A percentile compares a stretch with the other conserved stretches of the same genome.
Evolutionary conservation across 208 protist genomes (phyloP).

Genomic region (Trypanosoma mega): DNA sequence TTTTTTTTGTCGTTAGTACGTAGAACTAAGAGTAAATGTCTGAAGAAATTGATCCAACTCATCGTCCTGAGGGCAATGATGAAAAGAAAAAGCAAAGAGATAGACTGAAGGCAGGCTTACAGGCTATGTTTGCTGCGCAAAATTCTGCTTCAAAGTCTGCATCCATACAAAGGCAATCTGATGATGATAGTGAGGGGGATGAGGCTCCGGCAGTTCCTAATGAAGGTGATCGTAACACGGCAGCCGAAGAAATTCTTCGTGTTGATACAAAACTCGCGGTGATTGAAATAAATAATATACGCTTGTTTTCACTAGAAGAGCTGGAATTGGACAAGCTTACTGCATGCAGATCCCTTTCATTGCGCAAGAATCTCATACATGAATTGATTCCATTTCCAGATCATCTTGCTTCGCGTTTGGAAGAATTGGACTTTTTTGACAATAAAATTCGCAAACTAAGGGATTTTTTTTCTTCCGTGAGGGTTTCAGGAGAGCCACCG

Average conservation of each 20-base stretch:
- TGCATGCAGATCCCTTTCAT: conserved; percentile 58
- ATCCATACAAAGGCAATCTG: conserved; percentile 8
- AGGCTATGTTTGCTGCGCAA: conserved; percentile 23
- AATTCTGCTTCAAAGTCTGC: not conserved
- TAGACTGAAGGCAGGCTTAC: conserved; percentile 17
- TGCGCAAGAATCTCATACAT: conserved; percentile 92
- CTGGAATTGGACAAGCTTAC: conserved; percentile 63
- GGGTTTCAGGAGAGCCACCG: conserved; percentile 17
- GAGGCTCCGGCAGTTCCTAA: not conserved
- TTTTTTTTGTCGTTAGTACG: not conserved
- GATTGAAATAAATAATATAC: conserved; percentile 84
- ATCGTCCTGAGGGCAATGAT: not conserved
- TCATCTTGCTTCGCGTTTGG: conserved; percentile 53
- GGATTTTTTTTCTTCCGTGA: conserved; percentile 69
- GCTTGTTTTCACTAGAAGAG: conserved; percentile 86
- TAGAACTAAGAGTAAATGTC: conserved; percentile 17
- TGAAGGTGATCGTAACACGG: conserved; percentile 3
- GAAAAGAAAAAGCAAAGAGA: conserved; percentile 16
- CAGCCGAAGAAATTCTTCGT: conserved; percentile 38
- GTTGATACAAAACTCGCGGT: conserved; percentile 51
- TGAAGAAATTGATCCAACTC: not conserved
- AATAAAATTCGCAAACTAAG: conserved; percentile 88
- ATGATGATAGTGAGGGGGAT: conserved; percentile 35
- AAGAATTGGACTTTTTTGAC: conserved; percentile 89
- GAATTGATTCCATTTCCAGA: conserved; percentile 72